Evolutionary conservation across 2,329 filamentous ascomycete genomes (phyloP).

Genomic region (Arthrocladium fulminans): DNA sequence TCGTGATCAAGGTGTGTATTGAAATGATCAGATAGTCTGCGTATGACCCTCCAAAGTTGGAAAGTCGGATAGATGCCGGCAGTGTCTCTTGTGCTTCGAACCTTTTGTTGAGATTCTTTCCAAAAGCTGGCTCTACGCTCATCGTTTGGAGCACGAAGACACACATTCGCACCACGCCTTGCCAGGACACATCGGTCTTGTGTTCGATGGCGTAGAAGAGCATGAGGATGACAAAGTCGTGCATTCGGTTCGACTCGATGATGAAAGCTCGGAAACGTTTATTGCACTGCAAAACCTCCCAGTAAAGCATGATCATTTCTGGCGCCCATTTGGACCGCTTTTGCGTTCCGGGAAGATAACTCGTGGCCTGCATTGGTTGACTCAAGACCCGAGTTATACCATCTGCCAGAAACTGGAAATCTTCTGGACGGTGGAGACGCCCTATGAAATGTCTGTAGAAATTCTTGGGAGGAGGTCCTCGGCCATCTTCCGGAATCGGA

Average conservation of each 20-base stretch:
- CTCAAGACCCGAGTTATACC: constrained; percentile 88
- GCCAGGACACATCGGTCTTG: constrained; percentile 74
- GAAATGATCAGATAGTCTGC: constrained; percentile 93
- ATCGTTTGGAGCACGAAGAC: constrained; percentile 93
- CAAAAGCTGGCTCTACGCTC: constrained; percentile 86
- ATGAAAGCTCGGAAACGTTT: constrained; percentile 95
- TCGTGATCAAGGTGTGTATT: constrained; percentile 83
- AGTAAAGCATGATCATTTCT: constrained; percentile 94
- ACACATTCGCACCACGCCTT: constrained; percentile 92
- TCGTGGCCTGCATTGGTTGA: constrained; percentile 67
- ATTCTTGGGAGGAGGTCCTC: constrained; percentile 65
- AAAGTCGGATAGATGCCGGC: constrained; percentile 69
- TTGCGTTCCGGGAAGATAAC: constrained; percentile 77
- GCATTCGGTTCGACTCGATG: constrained; percentile 84
- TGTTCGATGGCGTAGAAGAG: constrained; percentile 90
- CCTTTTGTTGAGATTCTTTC: constrained; percentile 74
- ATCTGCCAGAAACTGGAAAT: constrained; percentile 95
- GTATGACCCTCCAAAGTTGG: constrained; percentile 80
- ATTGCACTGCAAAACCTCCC: constrained; percentile 95
- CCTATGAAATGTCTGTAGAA: constrained; percentile 89
- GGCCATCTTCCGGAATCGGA: constrained; percentile 69
- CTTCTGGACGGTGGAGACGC: constrained; percentile 80
- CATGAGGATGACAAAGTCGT: constrained; percentile 85
- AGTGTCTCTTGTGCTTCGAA: constrained; percentile 86
- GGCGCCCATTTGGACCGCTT: constrained; percentile 76